Base-by-base conservation (phyloP, 2,329 filamentous ascomycete species). In the Sporothrix mexicana region DNA sequence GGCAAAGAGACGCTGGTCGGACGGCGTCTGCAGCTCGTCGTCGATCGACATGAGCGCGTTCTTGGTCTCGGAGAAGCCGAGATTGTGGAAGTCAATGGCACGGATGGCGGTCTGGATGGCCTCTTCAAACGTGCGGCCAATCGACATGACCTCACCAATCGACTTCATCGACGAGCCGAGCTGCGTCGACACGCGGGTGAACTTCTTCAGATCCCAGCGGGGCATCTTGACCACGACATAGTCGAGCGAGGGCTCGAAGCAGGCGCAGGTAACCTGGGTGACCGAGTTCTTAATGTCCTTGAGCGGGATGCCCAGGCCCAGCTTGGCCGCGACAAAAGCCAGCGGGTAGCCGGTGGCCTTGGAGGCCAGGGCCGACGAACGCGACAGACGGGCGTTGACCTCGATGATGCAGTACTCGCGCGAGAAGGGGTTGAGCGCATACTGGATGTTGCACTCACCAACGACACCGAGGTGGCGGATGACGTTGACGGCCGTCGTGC, bases 211-310 rank as follows among this genome's bases (percentile, higher is more conserved):
- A 84, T 99, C 96, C 96, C 96, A 99, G 77, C 96, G 90, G 64
- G 96, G 96, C 85, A 99, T 98, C 89, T 99, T 99, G 78, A 98
- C 95, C 20, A 98, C 96, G 70, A 97, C 93, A 81, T 99, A 99
- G 82, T 99, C 96, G 15, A 99, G 90, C 15, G 96, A 98, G 30
- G 96, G 96, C 85, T 99, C 96, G 81, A 99, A 99, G 87, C 96
- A 98, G 72, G 96, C 96, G 79, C 94, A 97, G 1, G 96, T 99
- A 71, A 93, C 92, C 84, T 96, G 95, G 72, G 96, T 99, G 73
- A 99, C 95, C 0, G 93, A 93, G 86, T 99, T 99, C 78, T 92
- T 92, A 80, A 99, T 97, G 81, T 98, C 94, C 84, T 98, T 98
- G 71, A 99, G 86, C 0, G 95, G 95, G 75, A 98, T 98, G 70